phyloP scores from a whole-genome alignment of 2,329 filamentous ascomycete species.

The Botrytis porri region DNA sequence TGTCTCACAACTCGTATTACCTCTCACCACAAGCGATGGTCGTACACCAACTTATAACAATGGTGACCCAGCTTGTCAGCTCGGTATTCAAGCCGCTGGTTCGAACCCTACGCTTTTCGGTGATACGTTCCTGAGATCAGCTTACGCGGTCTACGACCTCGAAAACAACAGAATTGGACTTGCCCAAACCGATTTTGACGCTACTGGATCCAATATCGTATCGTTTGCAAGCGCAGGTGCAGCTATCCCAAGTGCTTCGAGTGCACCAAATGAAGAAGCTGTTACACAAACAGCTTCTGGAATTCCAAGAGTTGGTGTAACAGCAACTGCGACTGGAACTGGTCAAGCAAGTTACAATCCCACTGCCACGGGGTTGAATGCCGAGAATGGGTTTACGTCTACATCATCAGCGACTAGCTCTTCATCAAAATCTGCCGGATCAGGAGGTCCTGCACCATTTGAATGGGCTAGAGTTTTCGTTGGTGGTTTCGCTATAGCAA shows the following conservation, averaged over 20 bases:
- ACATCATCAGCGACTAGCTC: constrained; percentile 19
- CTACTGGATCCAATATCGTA: constrained; percentile 37
- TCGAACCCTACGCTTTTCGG: constrained; percentile 42
- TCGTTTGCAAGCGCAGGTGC: constrained; percentile 33
- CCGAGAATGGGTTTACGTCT: constrained; percentile 33
- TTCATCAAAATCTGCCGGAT: constrained; percentile 31
- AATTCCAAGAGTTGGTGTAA: constrained; percentile 27
- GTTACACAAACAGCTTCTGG: constrained; percentile 36
- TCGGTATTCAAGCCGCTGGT: constrained; percentile 48
- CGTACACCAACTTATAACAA: constrained; percentile 33
- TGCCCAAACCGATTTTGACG: constrained; percentile 48
- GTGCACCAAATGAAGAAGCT: constrained; percentile 27
- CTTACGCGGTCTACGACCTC: constrained; percentile 55
- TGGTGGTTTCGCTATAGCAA: constrained; percentile 23
- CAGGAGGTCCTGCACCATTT: constrained; percentile 30
- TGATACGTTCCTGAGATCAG: constrained; percentile 53
- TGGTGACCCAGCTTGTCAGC: constrained; percentile 47
- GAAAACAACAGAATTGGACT: constrained; percentile 50
- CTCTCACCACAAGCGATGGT: constrained; percentile 37
- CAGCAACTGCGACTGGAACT: constrained; percentile 23
- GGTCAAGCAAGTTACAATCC: constrained; percentile 32
- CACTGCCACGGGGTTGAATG: constrained; percentile 31
- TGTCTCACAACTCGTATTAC: constrained; percentile 46
- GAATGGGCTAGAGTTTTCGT: constrained; percentile 32
- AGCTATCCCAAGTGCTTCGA: constrained; percentile 32